Base-by-base conservation (phyloP, 306 rosid species). In the Lotus japonicus region DNA sequence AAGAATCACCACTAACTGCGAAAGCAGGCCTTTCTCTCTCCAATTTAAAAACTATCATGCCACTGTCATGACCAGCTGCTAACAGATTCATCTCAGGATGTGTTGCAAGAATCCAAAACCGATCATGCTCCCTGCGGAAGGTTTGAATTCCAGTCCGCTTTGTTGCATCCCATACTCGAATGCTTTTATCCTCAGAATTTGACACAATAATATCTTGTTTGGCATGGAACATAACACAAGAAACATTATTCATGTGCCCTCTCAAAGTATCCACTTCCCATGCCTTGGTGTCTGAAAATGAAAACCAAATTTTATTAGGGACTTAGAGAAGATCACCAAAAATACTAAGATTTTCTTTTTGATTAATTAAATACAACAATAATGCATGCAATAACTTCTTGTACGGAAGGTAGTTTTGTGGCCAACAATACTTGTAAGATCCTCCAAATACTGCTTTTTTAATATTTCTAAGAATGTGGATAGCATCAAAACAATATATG, bases 41-140 rank as follows among this genome's bases (percentile, higher is more conserved):
- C 72, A 92, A 70, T 82, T 92, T 92, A 65, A 92, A 92, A 50
- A 92, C 98, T 42, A 92, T 86, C 98, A 92, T 84, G 56, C 98
- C 98, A 70, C 95, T 92, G 72, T 92, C 98, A 80, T 92, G 98
- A 64, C 96, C 98, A 21, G 98, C 98, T 17, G 98, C 98, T 84
- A 92, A 80, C 64, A 92, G 82, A 82, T 92, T 92, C 96, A 92
- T 89, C 83, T 92, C 96, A 52, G 98, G 98, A 71, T 92, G 98
- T 59, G 96, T 81, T 26, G 96, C 79, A 70, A 92, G 98, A 83
- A 92, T 92, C 98, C 98, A 92, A 73, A 92, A 92, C 43, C 98
- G 88, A 72, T 92, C 98, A 54, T 92, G 98, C 74, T 92, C 98
- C 28, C 98, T 78, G 51, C 98, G 95, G 72, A 92, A 92, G 33